A percentile compares a stretch with the other conserved stretches of the same genome.
phyloP scores from a whole-genome alignment of 352 stramenopile genomes.

The Phytopythium vexans region DNA sequence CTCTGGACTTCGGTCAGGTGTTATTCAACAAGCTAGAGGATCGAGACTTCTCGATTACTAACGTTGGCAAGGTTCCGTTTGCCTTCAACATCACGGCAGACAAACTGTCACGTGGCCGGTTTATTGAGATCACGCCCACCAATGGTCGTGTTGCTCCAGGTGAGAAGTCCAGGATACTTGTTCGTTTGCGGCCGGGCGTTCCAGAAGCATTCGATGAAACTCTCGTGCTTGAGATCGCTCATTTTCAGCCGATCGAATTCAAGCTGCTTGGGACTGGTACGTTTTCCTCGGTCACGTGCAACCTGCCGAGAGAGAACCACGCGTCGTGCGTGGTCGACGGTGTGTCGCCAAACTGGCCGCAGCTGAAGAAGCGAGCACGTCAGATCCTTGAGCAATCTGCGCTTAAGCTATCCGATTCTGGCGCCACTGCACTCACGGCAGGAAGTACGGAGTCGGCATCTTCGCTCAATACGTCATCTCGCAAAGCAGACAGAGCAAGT shows the following conservation, averaged over 20 bases:
- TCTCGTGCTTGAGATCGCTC: conserved; percentile 91
- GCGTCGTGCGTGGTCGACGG: conserved; percentile 45
- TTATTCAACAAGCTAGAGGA: conserved; percentile 93
- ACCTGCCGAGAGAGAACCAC: conserved; percentile 83
- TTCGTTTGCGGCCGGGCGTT: conserved; percentile 86
- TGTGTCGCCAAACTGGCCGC: conserved; percentile 66
- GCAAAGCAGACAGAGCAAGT: conserved; percentile 20
- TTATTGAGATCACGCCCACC: conserved; percentile 76
- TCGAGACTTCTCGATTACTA: conserved; percentile 90
- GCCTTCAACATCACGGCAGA: conserved; percentile 63
- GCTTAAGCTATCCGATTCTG: neutral
- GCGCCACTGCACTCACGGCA: neutral
- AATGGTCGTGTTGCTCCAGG: conserved; percentile 84
- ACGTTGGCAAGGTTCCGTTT: conserved; percentile 92
- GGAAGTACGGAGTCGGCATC: conserved; percentile 41
- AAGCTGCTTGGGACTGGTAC: conserved; percentile 87
- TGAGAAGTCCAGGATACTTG: conserved; percentile 87
- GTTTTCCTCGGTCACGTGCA: conserved; percentile 88
- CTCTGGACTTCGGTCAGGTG: conserved; percentile 92
- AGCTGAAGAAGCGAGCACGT: conserved; percentile 60
- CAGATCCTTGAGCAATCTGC: conserved; percentile 29
- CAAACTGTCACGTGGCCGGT: conserved; percentile 30
- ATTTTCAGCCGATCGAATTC: conserved; percentile 93
- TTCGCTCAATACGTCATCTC: conserved; percentile 36
- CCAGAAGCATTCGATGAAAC: conserved; percentile 85